A percentile compares a stretch with the other conserved stretches of the same genome.
These are phyloP conservation scores for Leavenworthia alabamica DNA, from an alignment of 345 rosid species.

Conservation along the genomic window DNA sequence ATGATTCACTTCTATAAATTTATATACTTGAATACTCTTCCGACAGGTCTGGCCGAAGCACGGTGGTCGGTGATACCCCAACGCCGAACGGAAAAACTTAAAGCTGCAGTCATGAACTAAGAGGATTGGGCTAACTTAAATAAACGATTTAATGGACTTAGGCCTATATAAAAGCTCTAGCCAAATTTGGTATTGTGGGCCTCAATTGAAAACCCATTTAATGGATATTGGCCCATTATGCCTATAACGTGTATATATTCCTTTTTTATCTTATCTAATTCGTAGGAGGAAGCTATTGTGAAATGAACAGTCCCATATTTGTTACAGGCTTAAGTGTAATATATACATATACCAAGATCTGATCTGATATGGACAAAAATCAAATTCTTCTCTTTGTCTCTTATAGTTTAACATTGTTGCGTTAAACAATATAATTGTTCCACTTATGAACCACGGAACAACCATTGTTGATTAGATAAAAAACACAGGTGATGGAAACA, in stretches of 20 bases:
- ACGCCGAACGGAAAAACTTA: not conserved
- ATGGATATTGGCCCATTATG: too few species aligned
- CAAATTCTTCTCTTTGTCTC: not conserved
- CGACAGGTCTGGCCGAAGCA: not conserved
- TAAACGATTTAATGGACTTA: too few species aligned
- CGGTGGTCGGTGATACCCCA: slow-evolving; percentile 6
- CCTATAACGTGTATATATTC: too few species aligned
- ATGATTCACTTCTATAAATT: not conserved
- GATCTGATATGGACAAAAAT: not conserved
- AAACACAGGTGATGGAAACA: not conserved
- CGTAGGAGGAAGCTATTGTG: slow-evolving; percentile 73
- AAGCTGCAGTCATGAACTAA: not conserved
- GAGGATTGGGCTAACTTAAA: not conserved
- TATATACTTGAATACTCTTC: not conserved
- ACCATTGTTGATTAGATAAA: slow-evolving; percentile 4
- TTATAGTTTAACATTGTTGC: not conserved
- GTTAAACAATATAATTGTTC: not conserved
- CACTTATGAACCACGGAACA: not conserved
- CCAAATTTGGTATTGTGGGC: too few species aligned
- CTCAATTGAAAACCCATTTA: too few species aligned
- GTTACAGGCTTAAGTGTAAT: not conserved
- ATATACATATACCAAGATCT: not conserved
- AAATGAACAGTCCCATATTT: not conserved
- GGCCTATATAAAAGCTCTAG: too few species aligned
- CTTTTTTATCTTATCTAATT: too few species aligned